Conservation (phyloP, 306 rosid species). For the Gleditsia sinensis region DNA sequence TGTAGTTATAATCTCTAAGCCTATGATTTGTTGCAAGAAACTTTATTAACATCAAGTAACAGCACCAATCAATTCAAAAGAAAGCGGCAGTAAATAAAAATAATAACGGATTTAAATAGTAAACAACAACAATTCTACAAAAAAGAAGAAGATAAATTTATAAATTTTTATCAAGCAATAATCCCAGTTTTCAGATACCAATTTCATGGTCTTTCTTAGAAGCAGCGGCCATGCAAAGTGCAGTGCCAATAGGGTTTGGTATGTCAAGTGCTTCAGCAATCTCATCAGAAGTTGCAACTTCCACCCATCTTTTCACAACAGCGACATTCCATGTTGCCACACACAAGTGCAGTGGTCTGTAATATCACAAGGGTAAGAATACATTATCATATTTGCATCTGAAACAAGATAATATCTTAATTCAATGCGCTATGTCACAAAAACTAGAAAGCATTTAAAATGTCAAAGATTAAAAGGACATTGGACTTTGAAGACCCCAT, state of each 20-base stretch:
- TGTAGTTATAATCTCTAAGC: background rate
- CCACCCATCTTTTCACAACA: slow-evolving; percentile 94
- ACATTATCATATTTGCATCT: slow-evolving; percentile 23
- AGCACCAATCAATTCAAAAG: background rate
- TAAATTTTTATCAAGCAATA: slow-evolving; percentile 29
- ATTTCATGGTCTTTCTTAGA: slow-evolving; percentile 91
- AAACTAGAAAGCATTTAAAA: background rate
- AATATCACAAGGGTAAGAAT: slow-evolving; percentile 38
- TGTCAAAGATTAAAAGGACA: background rate
- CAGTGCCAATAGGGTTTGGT: slow-evolving; percentile 81
- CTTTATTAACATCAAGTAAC: slow-evolving; percentile 1
- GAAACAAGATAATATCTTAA: slow-evolving; percentile 6
- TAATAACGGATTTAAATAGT: background rate
- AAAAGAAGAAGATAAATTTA: slow-evolving; percentile 23
- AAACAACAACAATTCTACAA: slow-evolving; percentile 6
- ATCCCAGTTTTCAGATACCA: slow-evolving; percentile 54
- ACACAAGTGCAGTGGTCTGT: slow-evolving; percentile 94
- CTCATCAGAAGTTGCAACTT: slow-evolving; percentile 82
- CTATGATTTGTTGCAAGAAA: background rate
- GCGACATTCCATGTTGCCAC: slow-evolving; percentile 93
- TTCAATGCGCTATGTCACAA: background rate
- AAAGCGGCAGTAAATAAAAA: slow-evolving; percentile 18
- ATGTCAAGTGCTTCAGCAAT: slow-evolving; percentile 86
- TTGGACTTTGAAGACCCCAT: background rate
- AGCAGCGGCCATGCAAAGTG: slow-evolving; percentile 98